Evolutionary conservation across 164 flowering plant species (phyloP).

Genomic region (Pachysandra terminalis): DNA sequence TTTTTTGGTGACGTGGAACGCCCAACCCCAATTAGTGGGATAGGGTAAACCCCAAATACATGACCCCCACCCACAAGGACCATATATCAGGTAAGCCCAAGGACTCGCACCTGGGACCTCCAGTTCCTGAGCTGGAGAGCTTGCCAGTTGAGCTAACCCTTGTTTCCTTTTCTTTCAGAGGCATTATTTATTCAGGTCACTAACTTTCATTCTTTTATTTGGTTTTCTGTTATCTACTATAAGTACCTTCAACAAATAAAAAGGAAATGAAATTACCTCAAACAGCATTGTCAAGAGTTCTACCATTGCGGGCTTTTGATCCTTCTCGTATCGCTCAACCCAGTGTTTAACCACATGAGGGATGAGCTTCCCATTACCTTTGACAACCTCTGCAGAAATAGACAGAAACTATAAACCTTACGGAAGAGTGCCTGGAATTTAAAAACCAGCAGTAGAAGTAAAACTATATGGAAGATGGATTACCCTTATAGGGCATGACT

Average conservation of each 20-base stretch:
- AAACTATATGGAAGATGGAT: no score
- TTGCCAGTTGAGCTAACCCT: no score
- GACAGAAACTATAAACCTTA: not conserved
- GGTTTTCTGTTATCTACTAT: no score
- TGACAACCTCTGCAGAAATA: slow-evolving; percentile 60
- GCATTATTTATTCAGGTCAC: not conserved
- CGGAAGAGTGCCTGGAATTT: not conserved
- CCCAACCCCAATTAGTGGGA: no score
- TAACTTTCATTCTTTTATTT: no score
- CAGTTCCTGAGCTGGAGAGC: no score
- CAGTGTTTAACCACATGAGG: slow-evolving; percentile 69
- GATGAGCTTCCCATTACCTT: slow-evolving; percentile 68
- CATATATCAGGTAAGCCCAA: no score
- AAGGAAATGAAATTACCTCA: slow-evolving; percentile 50
- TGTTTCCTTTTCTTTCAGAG: not conserved
- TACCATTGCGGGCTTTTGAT: slow-evolving; percentile 69
- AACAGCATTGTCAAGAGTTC: slow-evolving; percentile 82
- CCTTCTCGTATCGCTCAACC: slow-evolving; percentile 80
- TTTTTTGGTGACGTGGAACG: no score
- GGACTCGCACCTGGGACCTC: no score
- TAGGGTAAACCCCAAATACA: no score
- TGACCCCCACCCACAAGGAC: no score
- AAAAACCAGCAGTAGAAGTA: not conserved
- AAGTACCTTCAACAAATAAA: not conserved
- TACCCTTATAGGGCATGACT: no score